These are phyloP conservation scores for Solanum habrochaites DNA, from an alignment of 257 asterid species.

Conservation along the genomic window DNA sequence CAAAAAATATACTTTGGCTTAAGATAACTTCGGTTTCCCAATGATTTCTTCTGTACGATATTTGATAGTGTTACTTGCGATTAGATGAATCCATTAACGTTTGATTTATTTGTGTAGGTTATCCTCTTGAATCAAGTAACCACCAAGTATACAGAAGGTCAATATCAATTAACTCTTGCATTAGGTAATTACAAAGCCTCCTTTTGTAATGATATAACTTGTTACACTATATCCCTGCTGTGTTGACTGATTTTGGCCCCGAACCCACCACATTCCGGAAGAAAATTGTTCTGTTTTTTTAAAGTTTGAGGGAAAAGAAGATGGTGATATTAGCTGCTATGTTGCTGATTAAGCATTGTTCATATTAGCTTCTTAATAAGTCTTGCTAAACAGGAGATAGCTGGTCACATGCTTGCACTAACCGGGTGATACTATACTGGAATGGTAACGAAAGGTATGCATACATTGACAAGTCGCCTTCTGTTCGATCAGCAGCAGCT, in stretches of 20 bases:
- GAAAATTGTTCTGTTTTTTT: background rate
- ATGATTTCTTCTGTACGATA: rapidly evolving
- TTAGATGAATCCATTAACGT: background rate
- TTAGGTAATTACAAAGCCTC: conserved; percentile 42
- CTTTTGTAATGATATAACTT: background rate
- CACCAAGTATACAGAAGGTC: conserved; percentile 65
- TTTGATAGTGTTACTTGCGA: background rate
- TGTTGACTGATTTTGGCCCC: background rate
- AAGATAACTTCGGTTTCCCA: conserved; percentile 6
- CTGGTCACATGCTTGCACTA: conserved; percentile 98
- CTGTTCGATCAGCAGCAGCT: conserved; percentile 64
- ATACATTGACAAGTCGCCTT: conserved; percentile 84
- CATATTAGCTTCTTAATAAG: background rate
- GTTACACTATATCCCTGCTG: rapidly evolving
- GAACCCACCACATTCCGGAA: background rate
- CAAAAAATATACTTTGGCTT: conserved; percentile 74
- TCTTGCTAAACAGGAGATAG: conserved; percentile 68
- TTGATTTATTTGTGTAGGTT: conserved; percentile 43
- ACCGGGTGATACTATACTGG: conserved; percentile 77
- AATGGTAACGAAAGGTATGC: conserved; percentile 75
- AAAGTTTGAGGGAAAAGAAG: background rate
- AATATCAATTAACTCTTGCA: conserved; percentile 84
- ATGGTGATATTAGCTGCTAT: background rate
- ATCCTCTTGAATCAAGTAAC: conserved; percentile 84
- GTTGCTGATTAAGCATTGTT: background rate